Evolutionary conservation across 2,329 filamentous ascomycete genomes (phyloP), one percentile per base, ranked within the genome.

Genomic region (Ceratocystis papillata): DNA sequence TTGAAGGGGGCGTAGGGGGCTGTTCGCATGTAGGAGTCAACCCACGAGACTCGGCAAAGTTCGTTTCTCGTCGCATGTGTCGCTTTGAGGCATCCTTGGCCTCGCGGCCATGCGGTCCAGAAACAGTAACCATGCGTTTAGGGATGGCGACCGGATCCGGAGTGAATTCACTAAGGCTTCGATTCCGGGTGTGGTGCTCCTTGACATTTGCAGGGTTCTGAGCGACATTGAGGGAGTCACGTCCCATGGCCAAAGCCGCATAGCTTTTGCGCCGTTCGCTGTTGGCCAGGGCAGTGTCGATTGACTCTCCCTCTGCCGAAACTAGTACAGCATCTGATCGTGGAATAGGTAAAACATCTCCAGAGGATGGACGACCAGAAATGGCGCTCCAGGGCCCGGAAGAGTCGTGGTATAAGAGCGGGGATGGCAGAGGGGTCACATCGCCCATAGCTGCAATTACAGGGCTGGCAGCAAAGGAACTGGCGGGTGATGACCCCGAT

Each of bases 111-210:
- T 83, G 83, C 1, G 85, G 79, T 0, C 85, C 85, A 5, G 87
- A 87, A 17, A 94, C 85, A 0, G 87, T 89, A 65, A 89, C 81
- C 69, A 90, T 86, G 55, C 90, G 83, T 72, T 85, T 88, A 0
- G 87, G 81, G 62, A 88, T 81, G 55, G 85, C 80, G 69, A 87
- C 78, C 4, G 83, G 78, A 65, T 94, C 88, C 1, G 91, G 90
- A 0, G 85, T 81, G 74, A 96, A 96, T 70, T 96, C 92, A 77
- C 91, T 96, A 30, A 94, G 78, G 75, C 92, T 96, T 71, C 92
- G 83, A 74, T 94, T 91, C 67, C 89, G 83, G 12, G 79, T 78
- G 74, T 90, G 88, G 45, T 64, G 64, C 30, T 62, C 65, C 57
- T 63, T 53, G 45, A 68, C 44, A 30, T 66, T 64, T 12, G 59